phyloP scores from a whole-genome alignment of 2,329 filamentous ascomycete genomes.

The Ilyonectria destructans region DNA sequence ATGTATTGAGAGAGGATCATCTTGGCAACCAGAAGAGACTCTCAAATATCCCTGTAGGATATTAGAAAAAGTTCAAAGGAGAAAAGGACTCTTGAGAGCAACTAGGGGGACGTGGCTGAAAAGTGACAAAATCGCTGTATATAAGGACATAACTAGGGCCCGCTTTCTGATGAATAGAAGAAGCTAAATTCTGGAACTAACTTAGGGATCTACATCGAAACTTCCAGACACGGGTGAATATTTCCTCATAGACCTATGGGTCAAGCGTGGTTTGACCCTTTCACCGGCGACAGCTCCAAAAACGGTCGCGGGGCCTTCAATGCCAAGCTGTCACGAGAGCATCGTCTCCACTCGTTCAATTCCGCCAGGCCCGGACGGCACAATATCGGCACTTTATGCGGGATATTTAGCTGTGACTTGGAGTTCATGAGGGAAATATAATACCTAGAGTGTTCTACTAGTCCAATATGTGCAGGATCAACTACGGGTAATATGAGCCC shows the following conservation, averaged over 20 bases:
- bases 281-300: not conserved
- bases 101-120: not conserved
- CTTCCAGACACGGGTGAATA: not conserved
- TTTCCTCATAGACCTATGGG: not conserved
- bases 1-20: not conserved
- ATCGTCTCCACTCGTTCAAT: not conserved
- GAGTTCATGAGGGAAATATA: too few species aligned
- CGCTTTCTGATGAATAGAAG: too few species aligned
- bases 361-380: not conserved
- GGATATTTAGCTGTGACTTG: not conserved
- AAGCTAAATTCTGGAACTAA: not conserved
- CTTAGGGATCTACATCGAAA: not conserved
- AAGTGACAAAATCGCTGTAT: too few species aligned
- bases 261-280: not conserved
- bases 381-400: not conserved
- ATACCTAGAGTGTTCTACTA: too few species aligned
- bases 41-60: not conserved
- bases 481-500: not conserved
- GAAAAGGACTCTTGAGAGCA: not conserved
- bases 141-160: too few species aligned
- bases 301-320: not conserved
- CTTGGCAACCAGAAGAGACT: not conserved
- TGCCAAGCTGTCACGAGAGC: not conserved
- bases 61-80: not conserved
- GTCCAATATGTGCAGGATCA: too few species aligned